phyloP scores from a whole-genome alignment of 2,329 filamentous ascomycete genomes.

The Xylaria polymorpha region DNA sequence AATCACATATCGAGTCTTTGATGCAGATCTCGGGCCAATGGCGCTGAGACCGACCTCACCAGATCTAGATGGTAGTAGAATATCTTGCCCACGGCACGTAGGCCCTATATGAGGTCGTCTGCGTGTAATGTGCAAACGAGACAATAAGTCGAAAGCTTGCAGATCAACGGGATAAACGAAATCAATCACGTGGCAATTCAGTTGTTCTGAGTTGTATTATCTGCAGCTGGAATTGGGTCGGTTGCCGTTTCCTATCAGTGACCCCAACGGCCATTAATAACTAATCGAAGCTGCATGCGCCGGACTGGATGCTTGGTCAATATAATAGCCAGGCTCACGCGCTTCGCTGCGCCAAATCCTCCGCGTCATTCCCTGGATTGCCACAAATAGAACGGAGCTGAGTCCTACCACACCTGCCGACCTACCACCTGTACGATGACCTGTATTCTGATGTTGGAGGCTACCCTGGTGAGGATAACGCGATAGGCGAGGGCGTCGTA shows the following conservation, averaged over 20 bases:
- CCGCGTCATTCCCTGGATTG: conserved; percentile 30
- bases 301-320: conserved; percentile 21
- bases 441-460: conserved; percentile 31
- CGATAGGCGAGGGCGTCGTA: conserved; percentile 24
- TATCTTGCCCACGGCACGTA: conserved; percentile 33
- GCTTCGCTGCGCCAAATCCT: conserved; percentile 31
- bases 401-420: conserved; percentile 38
- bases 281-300: conserved; percentile 32
- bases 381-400: conserved; percentile 42
- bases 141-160: conserved; percentile 18
- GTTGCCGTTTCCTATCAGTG: conserved; percentile 22
- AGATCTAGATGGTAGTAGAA: conserved; percentile 39
- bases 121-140: conserved; percentile 8
- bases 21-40: conserved; percentile 47
- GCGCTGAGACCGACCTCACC: conserved; percentile 43
- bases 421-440: conserved; percentile 33
- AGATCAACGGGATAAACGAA: conserved; percentile 32
- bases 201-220: conserved; percentile 29
- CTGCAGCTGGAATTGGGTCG: conserved; percentile 23
- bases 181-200: conserved; percentile 32
- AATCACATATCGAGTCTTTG: conserved; percentile 51
- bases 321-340: conserved; percentile 26
- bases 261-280: conserved; percentile 27
- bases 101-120: neutral
- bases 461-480: conserved; percentile 30